These are phyloP conservation scores for Pseudonitzschia delicatissima DNA, from an alignment of 108 stramenopile genomes.

Conservation along the genomic window DNA sequence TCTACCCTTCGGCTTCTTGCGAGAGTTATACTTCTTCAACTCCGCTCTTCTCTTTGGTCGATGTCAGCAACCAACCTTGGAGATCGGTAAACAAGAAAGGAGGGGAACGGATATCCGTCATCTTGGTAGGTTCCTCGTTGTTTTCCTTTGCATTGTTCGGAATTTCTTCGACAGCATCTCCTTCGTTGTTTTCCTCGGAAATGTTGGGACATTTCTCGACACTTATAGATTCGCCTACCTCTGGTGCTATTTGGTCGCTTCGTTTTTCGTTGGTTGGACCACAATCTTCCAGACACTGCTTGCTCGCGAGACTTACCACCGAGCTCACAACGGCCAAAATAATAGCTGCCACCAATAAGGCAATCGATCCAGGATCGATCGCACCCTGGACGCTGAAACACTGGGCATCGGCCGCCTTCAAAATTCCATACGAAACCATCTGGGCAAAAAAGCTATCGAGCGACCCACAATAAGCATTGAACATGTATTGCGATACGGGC, in stretches of 20 bases:
- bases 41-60: no score
- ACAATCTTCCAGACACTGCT: conserved; percentile 34
- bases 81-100: not conserved
- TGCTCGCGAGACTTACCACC: conserved; percentile 37
- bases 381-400: conserved; percentile 65
- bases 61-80: not conserved
- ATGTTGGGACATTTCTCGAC: no score
- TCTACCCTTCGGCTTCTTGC: no score
- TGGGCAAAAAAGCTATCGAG: conserved; percentile 49
- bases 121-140: not conserved
- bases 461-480: conserved; percentile 62
- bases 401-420: conserved; percentile 66
- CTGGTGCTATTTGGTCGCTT: not conserved
- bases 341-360: conserved; percentile 50
- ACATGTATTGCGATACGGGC: conserved; percentile 64
- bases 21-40: no score
- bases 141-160: not conserved
- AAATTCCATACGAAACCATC: conserved; percentile 52
- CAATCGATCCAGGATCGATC: conserved; percentile 56
- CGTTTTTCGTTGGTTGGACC: not conserved
- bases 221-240: not conserved
- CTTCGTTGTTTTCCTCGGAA: not conserved
- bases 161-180: no score
- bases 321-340: conserved; percentile 40
- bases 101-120: not conserved